These are phyloP conservation scores for Thielaviopsis musarum DNA, from an alignment of 2,329 filamentous ascomycete species.

Conservation along the genomic window DNA sequence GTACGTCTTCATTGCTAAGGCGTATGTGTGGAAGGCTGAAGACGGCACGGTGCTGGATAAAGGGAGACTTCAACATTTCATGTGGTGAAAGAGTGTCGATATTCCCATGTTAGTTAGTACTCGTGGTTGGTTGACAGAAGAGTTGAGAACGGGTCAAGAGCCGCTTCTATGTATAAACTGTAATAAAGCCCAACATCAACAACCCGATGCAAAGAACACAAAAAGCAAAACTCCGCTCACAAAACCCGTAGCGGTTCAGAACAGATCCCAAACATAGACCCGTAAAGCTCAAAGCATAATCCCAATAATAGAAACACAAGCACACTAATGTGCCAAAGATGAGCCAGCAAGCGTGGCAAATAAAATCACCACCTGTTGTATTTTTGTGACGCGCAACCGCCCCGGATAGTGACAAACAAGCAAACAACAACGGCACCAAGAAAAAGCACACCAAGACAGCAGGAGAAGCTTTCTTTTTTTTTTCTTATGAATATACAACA, in stretches of 20 bases:
- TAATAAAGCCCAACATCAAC: not conserved
- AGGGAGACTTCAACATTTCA: constrained; percentile 55
- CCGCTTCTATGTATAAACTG: not conserved
- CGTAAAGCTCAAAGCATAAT: not conserved
- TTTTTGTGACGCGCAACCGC: no score
- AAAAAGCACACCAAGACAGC: not conserved
- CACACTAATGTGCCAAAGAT: not conserved
- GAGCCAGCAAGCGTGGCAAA: not conserved
- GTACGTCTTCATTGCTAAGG: constrained; percentile 51
- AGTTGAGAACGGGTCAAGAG: not conserved
- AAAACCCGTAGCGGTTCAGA: not conserved
- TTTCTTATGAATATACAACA: not conserved
- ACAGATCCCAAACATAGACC: no score
- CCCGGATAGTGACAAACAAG: not conserved
- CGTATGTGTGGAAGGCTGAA: constrained; percentile 47
- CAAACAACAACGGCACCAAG: not conserved
- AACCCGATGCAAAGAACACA: not conserved
- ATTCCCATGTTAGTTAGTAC: not conserved
- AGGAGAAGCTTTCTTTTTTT: not conserved
- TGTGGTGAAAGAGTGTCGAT: constrained; percentile 41
- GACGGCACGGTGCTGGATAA: constrained; percentile 35
- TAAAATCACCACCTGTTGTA: no score
- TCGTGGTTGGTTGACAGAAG: not conserved
- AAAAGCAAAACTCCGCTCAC: not conserved
- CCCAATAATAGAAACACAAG: not conserved